Base-by-base conservation (phyloP, 192 early-diverging fungal genomes). In the Coemansia sp. region DNA sequence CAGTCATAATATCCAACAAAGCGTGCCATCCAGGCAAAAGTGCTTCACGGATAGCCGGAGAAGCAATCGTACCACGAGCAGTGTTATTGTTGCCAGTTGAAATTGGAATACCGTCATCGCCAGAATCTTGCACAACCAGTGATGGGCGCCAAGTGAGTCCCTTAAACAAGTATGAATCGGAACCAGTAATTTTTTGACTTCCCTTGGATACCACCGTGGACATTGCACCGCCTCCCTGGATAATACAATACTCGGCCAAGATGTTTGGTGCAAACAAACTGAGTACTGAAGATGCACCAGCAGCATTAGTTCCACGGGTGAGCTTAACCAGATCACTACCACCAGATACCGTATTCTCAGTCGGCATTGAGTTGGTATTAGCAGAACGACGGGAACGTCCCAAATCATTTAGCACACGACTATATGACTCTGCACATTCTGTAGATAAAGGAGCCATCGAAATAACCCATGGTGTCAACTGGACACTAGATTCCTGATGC, bases 231-330 rank as follows among this genome's bases (percentile, higher is more conserved):
- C 60, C 65, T 43, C 58, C 60, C 46, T 76, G 72, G 22, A 76
- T 60, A 18, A 69, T 50, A 32, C 72, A 76, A 42, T 76, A 76
- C 38, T 76, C 72, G 13, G 72, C 60, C 19, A 76, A 46, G 11
- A 76, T 44, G 27, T 60, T 50, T 10, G 66, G 53, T 11, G 48
- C 66, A 39, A 57, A 59, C 10, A 35, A 30, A 5, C 60, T 55
- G 26, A 76, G 52, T 32, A 60, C 50, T 10, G 52, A 52, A 13
- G 61, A 50, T 0, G 51, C 50, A 13, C 48, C 47, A n/a, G 65
- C 60, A n/a, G 72, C 55, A 30, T 51, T 53, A 2, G 72, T 76
- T 24, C 72, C 72, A 3, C 54, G 56, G 5, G 72, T 66, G 15
- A 66, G 53, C 36, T 55, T 57, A 4, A 73, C 71, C 11, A 26